Conservation (phyloP, 768 basidiomycete species). For the Tylopilus felleus region DNA sequence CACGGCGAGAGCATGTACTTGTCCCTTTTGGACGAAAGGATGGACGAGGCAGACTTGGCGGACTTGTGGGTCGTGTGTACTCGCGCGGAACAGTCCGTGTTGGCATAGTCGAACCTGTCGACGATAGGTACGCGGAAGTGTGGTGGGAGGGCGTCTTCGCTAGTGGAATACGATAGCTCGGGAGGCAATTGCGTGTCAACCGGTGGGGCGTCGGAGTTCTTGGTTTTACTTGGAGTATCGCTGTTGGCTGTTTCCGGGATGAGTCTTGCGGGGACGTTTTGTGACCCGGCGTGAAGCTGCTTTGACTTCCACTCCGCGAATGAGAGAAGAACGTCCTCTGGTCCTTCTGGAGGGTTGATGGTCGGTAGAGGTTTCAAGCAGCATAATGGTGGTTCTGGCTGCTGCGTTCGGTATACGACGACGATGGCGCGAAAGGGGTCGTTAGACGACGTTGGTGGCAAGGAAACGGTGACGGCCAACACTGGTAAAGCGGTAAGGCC, state of each 20-base stretch:
- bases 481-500: slow-evolving; percentile 32
- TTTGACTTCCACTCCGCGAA: slow-evolving; percentile 90
- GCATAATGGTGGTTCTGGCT: slow-evolving; percentile 60
- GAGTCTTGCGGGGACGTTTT: slow-evolving; percentile 19
- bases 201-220: slow-evolving; percentile 2
- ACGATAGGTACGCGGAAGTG: slow-evolving; percentile 72
- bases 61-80: slow-evolving; percentile 80
- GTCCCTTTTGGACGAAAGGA: slow-evolving; percentile 88
- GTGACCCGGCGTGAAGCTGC: slow-evolving; percentile 43
- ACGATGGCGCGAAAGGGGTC: slow-evolving; percentile 63
- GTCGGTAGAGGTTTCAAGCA: slow-evolving; percentile 53
- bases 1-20: slow-evolving; percentile 97
- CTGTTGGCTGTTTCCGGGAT: slow-evolving; percentile 5
- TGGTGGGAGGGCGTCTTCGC: slow-evolving; percentile 40
- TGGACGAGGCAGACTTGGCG: slow-evolving; percentile 78
- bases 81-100: slow-evolving; percentile 87
- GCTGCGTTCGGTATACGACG: slow-evolving; percentile 39
- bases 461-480: slow-evolving; percentile 26
- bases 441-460: slow-evolving; percentile 40
- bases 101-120: slow-evolving; percentile 94
- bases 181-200: slow-evolving; percentile 12
- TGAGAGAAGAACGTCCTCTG: slow-evolving; percentile 65
- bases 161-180: slow-evolving; percentile 9
- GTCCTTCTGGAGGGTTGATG: slow-evolving; percentile 38
- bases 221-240: not conserved